Conservation (phyloP, 805 yeast species). For the Metschnikowia matae region DNA sequence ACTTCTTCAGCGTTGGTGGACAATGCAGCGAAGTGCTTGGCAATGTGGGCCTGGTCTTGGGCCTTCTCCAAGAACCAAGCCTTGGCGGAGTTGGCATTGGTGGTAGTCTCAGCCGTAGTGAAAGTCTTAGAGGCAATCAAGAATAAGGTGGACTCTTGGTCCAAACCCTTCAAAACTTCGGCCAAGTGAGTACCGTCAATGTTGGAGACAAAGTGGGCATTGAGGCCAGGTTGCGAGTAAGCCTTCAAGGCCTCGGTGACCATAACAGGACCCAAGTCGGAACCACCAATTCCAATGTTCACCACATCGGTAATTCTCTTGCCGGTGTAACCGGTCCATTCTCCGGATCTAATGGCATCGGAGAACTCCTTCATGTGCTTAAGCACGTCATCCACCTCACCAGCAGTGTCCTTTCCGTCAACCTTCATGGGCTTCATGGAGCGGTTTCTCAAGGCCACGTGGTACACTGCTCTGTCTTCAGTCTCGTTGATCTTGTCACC, state of each 20-base stretch:
- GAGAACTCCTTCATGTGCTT: slow-evolving; percentile 97
- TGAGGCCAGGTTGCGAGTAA: slow-evolving; percentile 68
- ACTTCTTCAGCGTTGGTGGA: slow-evolving; percentile 93
- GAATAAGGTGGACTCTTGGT: slow-evolving; percentile 91
- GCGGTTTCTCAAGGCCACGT: slow-evolving; percentile 94
- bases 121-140: slow-evolving; percentile 95
- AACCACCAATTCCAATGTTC: slow-evolving; percentile 98
- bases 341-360: slow-evolving; percentile 83
- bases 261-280: slow-evolving; percentile 99
- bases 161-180: slow-evolving; percentile 72
- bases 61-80: slow-evolving; percentile 82
- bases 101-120: slow-evolving; percentile 94
- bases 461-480: slow-evolving; percentile 95
- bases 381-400: slow-evolving; percentile 87
- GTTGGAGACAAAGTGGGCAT: slow-evolving; percentile 93
- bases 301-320: slow-evolving; percentile 90
- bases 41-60: slow-evolving; percentile 66
- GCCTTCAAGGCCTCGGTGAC: slow-evolving; percentile 97
- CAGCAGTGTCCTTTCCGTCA: slow-evolving; percentile 85
- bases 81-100: slow-evolving; percentile 95
- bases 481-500: slow-evolving; percentile 95
- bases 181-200: slow-evolving; percentile 98
- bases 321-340: slow-evolving; percentile 96
- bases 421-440: slow-evolving; percentile 78
- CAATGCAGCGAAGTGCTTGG: slow-evolving; percentile 96